Evolutionary conservation across 306 rosid species (phyloP), one percentile per base, ranked within the genome.

Genomic region (Medicago ruthenica): DNA sequence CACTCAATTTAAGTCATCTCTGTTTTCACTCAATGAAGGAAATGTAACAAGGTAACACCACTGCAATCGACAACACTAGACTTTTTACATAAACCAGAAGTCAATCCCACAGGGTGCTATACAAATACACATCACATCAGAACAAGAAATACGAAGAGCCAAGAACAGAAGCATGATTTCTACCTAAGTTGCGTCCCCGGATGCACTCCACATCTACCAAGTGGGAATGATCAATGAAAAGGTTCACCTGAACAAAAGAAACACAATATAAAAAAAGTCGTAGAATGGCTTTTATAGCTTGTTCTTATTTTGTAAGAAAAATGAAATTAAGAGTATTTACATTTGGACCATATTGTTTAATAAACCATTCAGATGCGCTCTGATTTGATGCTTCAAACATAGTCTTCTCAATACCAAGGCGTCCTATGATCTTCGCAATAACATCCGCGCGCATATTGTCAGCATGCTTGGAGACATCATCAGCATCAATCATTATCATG

Each of bases 371-470:
- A 1, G 96, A 89, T 59, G 89, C 80, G 71, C 72, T 81, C 42
- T 87, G 93, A 79, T 90, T 89, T 65, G 97, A 89, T 66, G 97
- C 89, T 80, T 92, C 99, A 85, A 95, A 95, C 99, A 92, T 90
- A 31, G 90, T 88, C 85, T 87, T 95, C 86, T 92, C 99, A 21
- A 92, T 79, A 66, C 97, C 99, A 75, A 92, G 96, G 21, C 97
- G 97, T 24, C 96, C 99, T 53, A 95, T 89, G 75, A 95, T 76
- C 86, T 89, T 92, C 0, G 97, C 96, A 37, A 95, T 85, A 36
- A 92, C 80, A 82, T 95, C 99, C 0, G 90, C 87, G 0, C 97
- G 87, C 74, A 95, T 85, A 36, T 88, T 65, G 59, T 85, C 96
- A 20, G 88, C 87, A 13, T 86, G 85, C 68, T 83, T 83, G 70